A percentile compares a stretch with the other conserved stretches of the same genome.
These are phyloP conservation scores for Hemileia vastatrix DNA, from an alignment of 1,284 basidiomycete genomes.

Conservation along the genomic window DNA sequence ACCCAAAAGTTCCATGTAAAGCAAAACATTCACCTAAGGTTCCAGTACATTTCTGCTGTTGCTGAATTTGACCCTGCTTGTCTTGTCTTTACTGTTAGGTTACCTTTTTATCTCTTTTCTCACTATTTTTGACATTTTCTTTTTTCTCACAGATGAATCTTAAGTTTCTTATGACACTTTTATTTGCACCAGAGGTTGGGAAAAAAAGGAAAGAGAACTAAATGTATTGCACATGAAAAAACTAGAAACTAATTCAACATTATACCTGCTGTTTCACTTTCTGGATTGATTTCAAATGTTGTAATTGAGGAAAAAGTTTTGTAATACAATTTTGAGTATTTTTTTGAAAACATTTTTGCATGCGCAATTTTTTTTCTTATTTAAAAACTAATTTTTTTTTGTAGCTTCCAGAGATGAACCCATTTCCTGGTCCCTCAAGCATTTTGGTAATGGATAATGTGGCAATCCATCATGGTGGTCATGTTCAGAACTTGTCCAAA, in stretches of 20 bases:
- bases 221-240: neutral
- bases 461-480: neutral
- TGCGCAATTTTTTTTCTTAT: too few species aligned
- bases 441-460: conserved; percentile 3
- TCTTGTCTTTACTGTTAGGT: conserved; percentile 3
- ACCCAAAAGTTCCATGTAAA: neutral
- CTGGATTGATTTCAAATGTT: neutral
- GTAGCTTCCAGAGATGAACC: conserved; percentile 1
- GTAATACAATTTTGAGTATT: neutral
- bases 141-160: neutral
- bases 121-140: neutral
- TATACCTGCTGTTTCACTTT: neutral
- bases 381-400: too few species aligned
- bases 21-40: neutral
- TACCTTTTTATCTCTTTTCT: neutral
- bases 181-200: neutral
- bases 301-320: neutral
- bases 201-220: neutral
- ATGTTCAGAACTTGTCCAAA: neutral
- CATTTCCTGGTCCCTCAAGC: neutral
- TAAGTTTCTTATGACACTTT: neutral
- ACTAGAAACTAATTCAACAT: neutral
- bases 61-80: neutral
- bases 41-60: neutral
- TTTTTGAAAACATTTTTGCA: neutral